Base-by-base conservation (phyloP, 2,329 filamentous ascomycete genomes). In the Aspergillus melleus region DNA sequence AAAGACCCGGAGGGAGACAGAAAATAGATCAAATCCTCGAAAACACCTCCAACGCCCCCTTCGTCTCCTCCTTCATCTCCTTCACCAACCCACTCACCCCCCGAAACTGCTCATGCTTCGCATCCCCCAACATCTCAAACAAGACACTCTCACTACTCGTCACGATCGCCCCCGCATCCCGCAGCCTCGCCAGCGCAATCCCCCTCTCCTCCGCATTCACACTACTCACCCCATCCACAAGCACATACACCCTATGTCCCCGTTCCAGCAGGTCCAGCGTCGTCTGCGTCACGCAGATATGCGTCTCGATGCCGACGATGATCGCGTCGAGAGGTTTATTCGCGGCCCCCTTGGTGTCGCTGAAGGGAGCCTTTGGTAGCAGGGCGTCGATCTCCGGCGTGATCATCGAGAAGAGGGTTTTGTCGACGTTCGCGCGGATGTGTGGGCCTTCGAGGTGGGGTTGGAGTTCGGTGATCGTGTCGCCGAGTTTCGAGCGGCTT, bases 261-360 rank as follows among this genome's bases (percentile, higher is more conserved):
- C 83, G 83, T 22, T 81, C 80, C 49, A 95, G 79, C 52, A 96
- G 79, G 79, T 97, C 94, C 47, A 97, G 82, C 16, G 91, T 87
- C 47, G 94, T 97, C 82, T 98, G 94, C 61, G 91, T 93, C 30
- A 98, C 88, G 81, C 94, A 98, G 73, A 98, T 95, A 78, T 98
- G 94, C 46, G 87, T 86, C 78, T 98, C 94, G 72, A 98, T 96
- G 42, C 94, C 94, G 16, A 96, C 89, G 63, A 98, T 86, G 57
- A 91, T 89, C 55, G 92, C 84, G 68, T 88, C 84, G 22, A 85
- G 78, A 0, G 72, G 72, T 0, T 4, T 22, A 22, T 76, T 11
- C 67, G 50, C 68, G 36, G 63, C 77, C 72, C 8, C 30, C 9
- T 32, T 1, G 5, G 4, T 4, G 62, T 76, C 69, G 71, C 55